Conservation (phyloP, 441 rosid genomes). For the Eruca vesicaria region DNA sequence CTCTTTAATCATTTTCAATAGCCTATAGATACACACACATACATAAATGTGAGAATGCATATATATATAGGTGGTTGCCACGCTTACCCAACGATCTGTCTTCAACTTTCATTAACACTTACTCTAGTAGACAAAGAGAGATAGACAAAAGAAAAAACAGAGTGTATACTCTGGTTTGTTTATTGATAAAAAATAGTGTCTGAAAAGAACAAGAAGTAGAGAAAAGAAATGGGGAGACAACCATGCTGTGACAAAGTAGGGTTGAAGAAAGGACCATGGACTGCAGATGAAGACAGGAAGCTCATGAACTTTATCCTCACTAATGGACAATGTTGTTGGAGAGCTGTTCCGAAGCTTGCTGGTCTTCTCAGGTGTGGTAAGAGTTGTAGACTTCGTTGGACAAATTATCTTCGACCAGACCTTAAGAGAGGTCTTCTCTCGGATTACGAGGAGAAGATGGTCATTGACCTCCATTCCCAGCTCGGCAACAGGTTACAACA, state of each 20-base stretch:
- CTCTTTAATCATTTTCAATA: background rate
- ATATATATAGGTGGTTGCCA: conserved; percentile 31
- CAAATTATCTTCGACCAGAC: conserved; percentile 84
- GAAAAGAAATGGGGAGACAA: conserved; percentile 72
- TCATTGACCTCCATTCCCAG: conserved; percentile 89
- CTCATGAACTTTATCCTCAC: conserved; percentile 81
- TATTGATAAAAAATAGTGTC: background rate
- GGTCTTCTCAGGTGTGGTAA: conserved; percentile 92
- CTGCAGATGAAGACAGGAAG: conserved; percentile 91
- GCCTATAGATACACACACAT: background rate
- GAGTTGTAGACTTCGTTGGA: conserved; percentile 96
- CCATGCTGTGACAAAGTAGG: conserved; percentile 98
- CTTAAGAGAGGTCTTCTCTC: conserved; percentile 90
- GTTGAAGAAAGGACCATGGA: conserved; percentile 98
- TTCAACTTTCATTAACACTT: conserved; percentile 15
- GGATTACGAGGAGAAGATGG: conserved; percentile 80
- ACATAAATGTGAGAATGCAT: background rate
- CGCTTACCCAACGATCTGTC: conserved; percentile 17
- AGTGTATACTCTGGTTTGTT: background rate
- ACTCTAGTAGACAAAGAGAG: background rate
- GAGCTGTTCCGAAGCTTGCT: conserved; percentile 96
- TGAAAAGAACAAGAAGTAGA: background rate
- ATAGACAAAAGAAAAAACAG: background rate
- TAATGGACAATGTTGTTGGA: conserved; percentile 98
- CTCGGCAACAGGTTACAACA: conserved; percentile 80